Evolutionary conservation across 768 basidiomycete species (phyloP).

Genomic region (Russula sp.): DNA sequence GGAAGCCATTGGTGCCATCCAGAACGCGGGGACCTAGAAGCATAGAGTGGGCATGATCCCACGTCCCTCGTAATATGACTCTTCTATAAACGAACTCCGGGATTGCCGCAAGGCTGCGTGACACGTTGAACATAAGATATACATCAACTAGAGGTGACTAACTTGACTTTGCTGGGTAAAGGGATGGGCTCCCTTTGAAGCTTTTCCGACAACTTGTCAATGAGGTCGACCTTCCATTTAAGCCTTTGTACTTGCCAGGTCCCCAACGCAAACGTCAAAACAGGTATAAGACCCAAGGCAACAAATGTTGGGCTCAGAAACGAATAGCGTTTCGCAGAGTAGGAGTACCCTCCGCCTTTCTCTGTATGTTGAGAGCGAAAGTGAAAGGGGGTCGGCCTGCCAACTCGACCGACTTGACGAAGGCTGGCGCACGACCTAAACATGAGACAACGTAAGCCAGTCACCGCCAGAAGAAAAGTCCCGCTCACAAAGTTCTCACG

Average conservation of each 20-base stretch:
- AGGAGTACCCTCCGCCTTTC: slow-evolving; percentile 24
- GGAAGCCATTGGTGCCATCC: slow-evolving; percentile 82
- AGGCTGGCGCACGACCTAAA: neutral
- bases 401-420: slow-evolving; percentile 3
- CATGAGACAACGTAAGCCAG: neutral
- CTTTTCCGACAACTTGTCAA: slow-evolving; percentile 91
- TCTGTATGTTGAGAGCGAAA: slow-evolving; percentile 16
- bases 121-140: slow-evolving; percentile 21
- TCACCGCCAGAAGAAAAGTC: neutral
- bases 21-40: slow-evolving; percentile 80
- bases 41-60: slow-evolving; percentile 74
- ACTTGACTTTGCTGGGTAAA: slow-evolving; percentile 87
- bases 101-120: slow-evolving; percentile 55
- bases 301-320: slow-evolving; percentile 66
- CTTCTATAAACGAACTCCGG: slow-evolving; percentile 88
- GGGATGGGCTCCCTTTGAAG: slow-evolving; percentile 68
- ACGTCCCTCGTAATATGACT: slow-evolving; percentile 68
- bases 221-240: slow-evolving; percentile 90
- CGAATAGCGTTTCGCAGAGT: slow-evolving; percentile 51
- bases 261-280: slow-evolving; percentile 86
- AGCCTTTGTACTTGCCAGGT: slow-evolving; percentile 91
- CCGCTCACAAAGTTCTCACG: slow-evolving; percentile 6
- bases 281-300: slow-evolving; percentile 75
- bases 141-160: slow-evolving; percentile 26
- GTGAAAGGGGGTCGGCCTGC: neutral